Conservation (phyloP, 2,329 filamentous ascomycete genomes). For the Penicillium glabrum region DNA sequence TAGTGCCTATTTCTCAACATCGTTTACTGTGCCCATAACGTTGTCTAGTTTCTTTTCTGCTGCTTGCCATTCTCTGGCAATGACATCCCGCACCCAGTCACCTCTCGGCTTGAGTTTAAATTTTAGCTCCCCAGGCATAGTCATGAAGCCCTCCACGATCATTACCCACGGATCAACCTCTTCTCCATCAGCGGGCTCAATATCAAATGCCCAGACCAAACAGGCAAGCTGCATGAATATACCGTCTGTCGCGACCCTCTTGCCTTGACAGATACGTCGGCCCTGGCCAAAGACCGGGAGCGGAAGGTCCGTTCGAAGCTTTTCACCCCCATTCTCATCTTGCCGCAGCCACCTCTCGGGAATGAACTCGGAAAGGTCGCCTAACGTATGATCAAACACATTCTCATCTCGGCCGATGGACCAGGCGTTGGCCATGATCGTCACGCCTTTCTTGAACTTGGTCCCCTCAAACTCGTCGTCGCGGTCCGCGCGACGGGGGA, state of each 20-base stretch:
- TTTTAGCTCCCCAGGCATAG: conserved; percentile 17
- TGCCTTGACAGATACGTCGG: conserved; percentile 23
- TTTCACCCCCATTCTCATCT: background rate
- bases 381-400: conserved; percentile 30
- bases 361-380: conserved; percentile 17
- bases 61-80: conserved; percentile 16
- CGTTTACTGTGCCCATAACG: conserved; percentile 15
- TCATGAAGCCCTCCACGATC: conserved; percentile 26
- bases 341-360: conserved; percentile 20
- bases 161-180: conserved; percentile 23
- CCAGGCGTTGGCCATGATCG: conserved; percentile 48
- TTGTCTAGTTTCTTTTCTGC: conserved; percentile 15
- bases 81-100: conserved; percentile 12
- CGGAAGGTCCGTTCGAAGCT: conserved; percentile 18
- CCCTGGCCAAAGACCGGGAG: conserved; percentile 24
- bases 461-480: conserved; percentile 51
- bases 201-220: conserved; percentile 26
- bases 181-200: conserved; percentile 11
- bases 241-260: conserved; percentile 22
- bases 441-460: conserved; percentile 49
- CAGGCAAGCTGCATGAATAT: conserved; percentile 22
- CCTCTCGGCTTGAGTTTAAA: conserved; percentile 21
- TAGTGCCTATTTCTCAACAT: conserved; percentile 7
- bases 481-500: conserved; percentile 49
- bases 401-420: conserved; percentile 45